phyloP scores from a whole-genome alignment of 1,139 yeast genomes.

The Kazachstania sp. region DNA sequence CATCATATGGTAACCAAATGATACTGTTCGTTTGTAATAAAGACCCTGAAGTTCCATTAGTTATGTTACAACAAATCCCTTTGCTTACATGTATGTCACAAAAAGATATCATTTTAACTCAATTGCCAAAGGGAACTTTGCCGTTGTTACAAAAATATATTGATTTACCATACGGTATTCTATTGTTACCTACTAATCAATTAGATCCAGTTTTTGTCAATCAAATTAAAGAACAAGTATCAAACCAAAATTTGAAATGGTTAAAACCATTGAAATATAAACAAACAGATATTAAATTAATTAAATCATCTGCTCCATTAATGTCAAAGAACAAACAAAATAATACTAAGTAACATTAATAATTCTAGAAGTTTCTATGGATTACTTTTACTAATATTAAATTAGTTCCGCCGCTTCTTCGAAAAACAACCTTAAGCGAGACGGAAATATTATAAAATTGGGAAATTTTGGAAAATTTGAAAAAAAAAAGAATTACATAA shows the following conservation, averaged over 20 bases:
- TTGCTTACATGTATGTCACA: conserved; percentile 18
- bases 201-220: conserved; percentile 15
- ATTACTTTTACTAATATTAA: too few species aligned
- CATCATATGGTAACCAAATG: conserved; percentile 2
- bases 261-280: conserved; percentile 15
- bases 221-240: conserved; percentile 15
- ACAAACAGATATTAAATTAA: conserved; percentile 10
- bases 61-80: conserved; percentile 26
- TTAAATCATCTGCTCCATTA: conserved; percentile 12
- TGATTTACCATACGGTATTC: conserved; percentile 17
- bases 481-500: too few species aligned
- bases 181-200: conserved; percentile 18
- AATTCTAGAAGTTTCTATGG: too few species aligned
- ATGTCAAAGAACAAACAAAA: neutral
- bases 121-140: conserved; percentile 22
- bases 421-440: too few species aligned
- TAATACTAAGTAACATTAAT: neutral
- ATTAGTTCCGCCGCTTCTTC: too few species aligned
- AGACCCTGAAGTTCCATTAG: conserved; percentile 19
- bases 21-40: conserved; percentile 25
- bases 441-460: too few species aligned
- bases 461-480: too few species aligned
- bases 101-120: conserved; percentile 19
- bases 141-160: conserved; percentile 5
- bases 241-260: conserved; percentile 20